Percentiles rank a stretch among this genome's conserved stretches.
Evolutionary conservation across 768 basidiomycete genomes (phyloP).

Genomic region (Myochromella boudieri): DNA sequence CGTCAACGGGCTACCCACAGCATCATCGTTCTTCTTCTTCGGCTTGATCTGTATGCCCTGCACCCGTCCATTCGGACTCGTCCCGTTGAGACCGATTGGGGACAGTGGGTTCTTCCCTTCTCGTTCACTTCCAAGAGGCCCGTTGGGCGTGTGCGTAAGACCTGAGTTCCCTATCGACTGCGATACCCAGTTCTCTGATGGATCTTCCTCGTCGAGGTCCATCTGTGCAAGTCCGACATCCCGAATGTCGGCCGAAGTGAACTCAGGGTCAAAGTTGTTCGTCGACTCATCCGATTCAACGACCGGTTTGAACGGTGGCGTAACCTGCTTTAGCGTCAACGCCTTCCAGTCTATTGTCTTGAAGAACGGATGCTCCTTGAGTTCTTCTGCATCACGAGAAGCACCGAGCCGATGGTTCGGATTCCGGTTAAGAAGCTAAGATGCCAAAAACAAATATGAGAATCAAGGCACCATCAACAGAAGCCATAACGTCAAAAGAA

Average conservation of each 20-base stretch:
- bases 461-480: conserved; percentile 17
- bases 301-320: conserved; percentile 96
- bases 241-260: conserved; percentile 88
- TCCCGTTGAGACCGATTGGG: conserved; percentile 20
- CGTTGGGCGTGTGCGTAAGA: conserved; percentile 66
- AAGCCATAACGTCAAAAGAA: not conserved
- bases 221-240: conserved; percentile 62
- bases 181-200: conserved; percentile 68
- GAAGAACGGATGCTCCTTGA: conserved; percentile 97
- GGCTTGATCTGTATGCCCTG: conserved; percentile 56
- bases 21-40: conserved; percentile 45
- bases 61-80: conserved; percentile 15
- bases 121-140: conserved; percentile 69
- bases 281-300: conserved; percentile 98
- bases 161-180: conserved; percentile 39
- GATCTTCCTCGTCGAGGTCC: conserved; percentile 60
- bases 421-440: conserved; percentile 93
- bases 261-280: conserved; percentile 98
- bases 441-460: conserved; percentile 1
- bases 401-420: conserved; percentile 97
- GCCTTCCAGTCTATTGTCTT: conserved; percentile 88
- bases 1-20: conserved; percentile 71
- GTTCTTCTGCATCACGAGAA: conserved; percentile 84
- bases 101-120: conserved; percentile 19
- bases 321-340: conserved; percentile 82